Conservation (phyloP, 2,329 filamentous ascomycete species). For the Nakataea oryzae region DNA sequence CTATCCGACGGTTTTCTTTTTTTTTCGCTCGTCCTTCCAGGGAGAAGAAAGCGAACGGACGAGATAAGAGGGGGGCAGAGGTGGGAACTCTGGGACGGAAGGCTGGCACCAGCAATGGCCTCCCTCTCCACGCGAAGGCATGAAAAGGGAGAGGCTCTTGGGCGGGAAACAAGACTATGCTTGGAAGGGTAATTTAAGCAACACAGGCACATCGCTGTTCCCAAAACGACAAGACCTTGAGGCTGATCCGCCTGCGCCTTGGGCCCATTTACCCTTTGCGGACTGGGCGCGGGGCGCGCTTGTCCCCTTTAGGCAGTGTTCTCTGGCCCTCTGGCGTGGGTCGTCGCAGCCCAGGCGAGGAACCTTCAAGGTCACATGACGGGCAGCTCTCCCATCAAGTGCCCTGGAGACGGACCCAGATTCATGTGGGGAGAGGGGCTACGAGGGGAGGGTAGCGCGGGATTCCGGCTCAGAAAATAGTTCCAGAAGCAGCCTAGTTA, state of each 20-base stretch:
- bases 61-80: not conserved
- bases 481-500: not conserved
- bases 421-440: not conserved
- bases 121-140: not conserved
- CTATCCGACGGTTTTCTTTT: not conserved
- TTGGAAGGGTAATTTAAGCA: not conserved
- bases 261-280: not conserved
- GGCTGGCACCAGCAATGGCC: not conserved
- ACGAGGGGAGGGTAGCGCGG: not conserved
- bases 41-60: not conserved
- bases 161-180: not conserved
- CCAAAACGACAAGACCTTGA: conserved; percentile 6
- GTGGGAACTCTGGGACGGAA: not conserved
- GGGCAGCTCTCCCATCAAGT: not conserved
- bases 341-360: not conserved
- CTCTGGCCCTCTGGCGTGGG: not conserved
- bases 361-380: not conserved
- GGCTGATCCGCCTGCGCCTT: not conserved
- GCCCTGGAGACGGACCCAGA: not conserved
- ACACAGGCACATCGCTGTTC: conserved; percentile 3
- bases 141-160: not conserved
- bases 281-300: not conserved
- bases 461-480: not conserved
- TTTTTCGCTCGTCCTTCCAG: too few species aligned
- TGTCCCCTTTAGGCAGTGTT: not conserved